phyloP scores from a whole-genome alignment of 2,329 filamentous ascomycete genomes.

The Penicillium griseofulvum region DNA sequence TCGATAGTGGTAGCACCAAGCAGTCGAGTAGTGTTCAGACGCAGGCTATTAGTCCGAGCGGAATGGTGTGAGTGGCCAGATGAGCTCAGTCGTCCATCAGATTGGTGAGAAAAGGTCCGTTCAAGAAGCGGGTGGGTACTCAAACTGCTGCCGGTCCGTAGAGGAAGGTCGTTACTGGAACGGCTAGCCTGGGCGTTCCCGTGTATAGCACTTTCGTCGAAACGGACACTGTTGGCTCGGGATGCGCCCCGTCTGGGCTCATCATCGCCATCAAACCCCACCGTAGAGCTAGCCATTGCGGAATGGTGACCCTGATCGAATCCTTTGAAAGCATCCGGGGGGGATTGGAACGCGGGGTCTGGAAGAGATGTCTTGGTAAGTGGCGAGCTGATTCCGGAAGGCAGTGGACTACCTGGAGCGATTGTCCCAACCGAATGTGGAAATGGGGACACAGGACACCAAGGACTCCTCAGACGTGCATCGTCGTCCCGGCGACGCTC shows the following conservation, averaged over 20 bases:
- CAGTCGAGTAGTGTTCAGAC: constrained; percentile 68
- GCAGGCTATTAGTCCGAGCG: constrained; percentile 80
- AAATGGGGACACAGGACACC: constrained; percentile 81
- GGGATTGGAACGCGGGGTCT: constrained; percentile 77
- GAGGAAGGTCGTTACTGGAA: constrained; percentile 77
- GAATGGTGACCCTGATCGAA: constrained; percentile 81
- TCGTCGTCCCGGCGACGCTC: constrained; percentile 64
- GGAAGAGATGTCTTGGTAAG: constrained; percentile 11
- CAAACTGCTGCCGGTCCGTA: constrained; percentile 75
- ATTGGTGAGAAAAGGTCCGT: constrained; percentile 88
- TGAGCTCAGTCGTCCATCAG: constrained; percentile 90
- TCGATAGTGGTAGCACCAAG: constrained; percentile 62
- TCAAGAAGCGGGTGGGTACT: constrained; percentile 81
- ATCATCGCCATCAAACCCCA: constrained; percentile 84
- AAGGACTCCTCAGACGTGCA: constrained; percentile 74
- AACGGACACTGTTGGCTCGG: constrained; percentile 92
- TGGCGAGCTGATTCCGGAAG: constrained; percentile 3
- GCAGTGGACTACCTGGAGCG: constrained; percentile 71
- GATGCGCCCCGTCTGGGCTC: constrained; percentile 83
- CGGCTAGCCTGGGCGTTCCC: constrained; percentile 80
- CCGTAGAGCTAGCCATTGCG: constrained; percentile 68
- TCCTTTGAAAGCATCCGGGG: constrained; percentile 82
- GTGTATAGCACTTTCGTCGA: constrained; percentile 92
- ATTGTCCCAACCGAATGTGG: constrained; percentile 81
- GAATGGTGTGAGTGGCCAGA: constrained; percentile 78